phyloP scores from a whole-genome alignment of 177 flowering plant genomes.

The Vitis hybrid region DNA sequence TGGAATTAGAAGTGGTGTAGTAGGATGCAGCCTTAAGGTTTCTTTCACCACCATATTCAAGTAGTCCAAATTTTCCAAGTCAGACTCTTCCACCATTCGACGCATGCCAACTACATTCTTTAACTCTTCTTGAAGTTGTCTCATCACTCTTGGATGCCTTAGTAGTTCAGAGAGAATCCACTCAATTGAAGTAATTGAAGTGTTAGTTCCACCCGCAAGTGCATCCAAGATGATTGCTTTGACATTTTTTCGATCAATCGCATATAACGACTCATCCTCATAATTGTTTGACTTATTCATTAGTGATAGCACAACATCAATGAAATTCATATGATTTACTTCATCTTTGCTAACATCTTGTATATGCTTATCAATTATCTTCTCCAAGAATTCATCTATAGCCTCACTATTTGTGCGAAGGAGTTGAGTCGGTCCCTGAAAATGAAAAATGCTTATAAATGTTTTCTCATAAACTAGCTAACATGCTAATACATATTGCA shows the following conservation, averaged over 20 bases:
- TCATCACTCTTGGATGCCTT: constrained; percentile 3
- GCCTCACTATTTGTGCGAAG: not conserved
- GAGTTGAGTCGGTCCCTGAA: not conserved
- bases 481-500: no score
- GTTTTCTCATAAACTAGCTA: no score
- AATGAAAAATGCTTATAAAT: no score
- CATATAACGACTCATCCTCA: not conserved
- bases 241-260: not conserved
- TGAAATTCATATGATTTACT: not conserved
- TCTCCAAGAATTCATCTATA: not conserved
- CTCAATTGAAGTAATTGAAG: not conserved
- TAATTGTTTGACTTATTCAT: not conserved
- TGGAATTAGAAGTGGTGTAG: not conserved
- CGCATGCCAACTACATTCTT: constrained; percentile 12
- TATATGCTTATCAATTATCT: not conserved
- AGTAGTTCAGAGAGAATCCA: constrained; percentile 2
- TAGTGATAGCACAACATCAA: constrained; percentile 7
- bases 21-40: no score
- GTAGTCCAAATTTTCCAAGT: not conserved
- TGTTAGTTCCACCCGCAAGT: not conserved
- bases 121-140: constrained; percentile 12
- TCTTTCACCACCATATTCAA: no score
- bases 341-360: not conserved
- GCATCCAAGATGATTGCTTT: constrained; percentile 7
- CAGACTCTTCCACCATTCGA: not conserved